Evolutionary conservation across 371 early-diverging fungal genomes (phyloP).

Genomic region (Batrachochytrium dendrobatidis): DNA sequence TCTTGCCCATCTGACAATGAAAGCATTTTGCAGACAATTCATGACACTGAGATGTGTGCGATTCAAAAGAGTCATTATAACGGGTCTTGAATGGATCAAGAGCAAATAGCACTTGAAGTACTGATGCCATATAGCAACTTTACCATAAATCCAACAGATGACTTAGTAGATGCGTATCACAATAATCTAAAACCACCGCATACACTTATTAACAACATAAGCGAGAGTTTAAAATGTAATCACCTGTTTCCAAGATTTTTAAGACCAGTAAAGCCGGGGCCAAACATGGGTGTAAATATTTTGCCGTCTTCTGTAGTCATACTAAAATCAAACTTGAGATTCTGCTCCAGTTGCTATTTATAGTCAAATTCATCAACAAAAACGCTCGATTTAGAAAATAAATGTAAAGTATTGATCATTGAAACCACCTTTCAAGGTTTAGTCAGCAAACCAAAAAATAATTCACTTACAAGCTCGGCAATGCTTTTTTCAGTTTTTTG

Average conservation of each 20-base stretch:
- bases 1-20: constrained; percentile 82
- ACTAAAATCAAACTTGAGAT: constrained; percentile 91
- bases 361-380: neutral
- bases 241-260: constrained; percentile 91
- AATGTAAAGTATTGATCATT: neutral
- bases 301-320: constrained; percentile 96
- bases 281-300: constrained; percentile 70
- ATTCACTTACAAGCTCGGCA: constrained; percentile 65
- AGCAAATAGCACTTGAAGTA: constrained; percentile 77
- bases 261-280: constrained; percentile 88
- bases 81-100: constrained; percentile 61
- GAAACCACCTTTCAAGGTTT: neutral
- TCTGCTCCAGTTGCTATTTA: constrained; percentile 79
- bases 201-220: too few species aligned
- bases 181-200: neutral
- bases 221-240: too few species aligned
- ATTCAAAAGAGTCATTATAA: constrained; percentile 22
- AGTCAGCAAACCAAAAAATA: neutral
- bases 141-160: neutral
- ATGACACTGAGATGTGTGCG: constrained; percentile 62
- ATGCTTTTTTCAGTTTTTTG: constrained; percentile 88
- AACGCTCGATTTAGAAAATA: neutral
- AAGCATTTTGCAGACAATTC: constrained; percentile 66
- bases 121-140: constrained; percentile 94
- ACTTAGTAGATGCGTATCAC: neutral